Base-by-base conservation (phyloP, 1,284 basidiomycete species). In the Hemileia vastatrix region DNA sequence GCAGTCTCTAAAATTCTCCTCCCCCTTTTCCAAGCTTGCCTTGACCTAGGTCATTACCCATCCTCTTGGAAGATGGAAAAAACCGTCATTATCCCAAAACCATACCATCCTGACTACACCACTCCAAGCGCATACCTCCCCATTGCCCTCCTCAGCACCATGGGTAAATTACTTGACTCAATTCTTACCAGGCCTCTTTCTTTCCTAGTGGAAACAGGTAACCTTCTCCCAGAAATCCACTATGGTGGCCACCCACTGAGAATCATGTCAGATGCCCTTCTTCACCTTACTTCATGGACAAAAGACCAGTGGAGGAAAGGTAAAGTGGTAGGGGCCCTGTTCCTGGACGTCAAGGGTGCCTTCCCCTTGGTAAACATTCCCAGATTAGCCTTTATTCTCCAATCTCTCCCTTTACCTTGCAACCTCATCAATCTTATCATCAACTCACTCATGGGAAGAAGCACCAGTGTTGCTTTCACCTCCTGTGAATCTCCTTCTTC, bases 81-180 rank as follows among this genome's bases (percentile, higher is more conserved):
- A 5, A 50, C 33, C 1, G 32, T 49, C 4, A 58, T 58, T 48
- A 45, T 58, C 48, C 44, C 18, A 21, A 53, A 60, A 31, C 21
- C n/a, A 8, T 33, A 32, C 19, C 52, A 60, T 13, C 21, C 23
- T 0, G 57, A 60, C 21, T 60, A 60, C 48, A 32, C 55, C 3
- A 45, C 45, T 9, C 6, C 55, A 4, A 3, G 3, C 3, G 55
- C 44, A 1, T 57, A 57, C 44, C 43, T 19, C 8, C 55, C 55
- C 1, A 57, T 57, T 2, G 36, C 43, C 1, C 24, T 57, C 2
- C 44, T 57, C 9, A 57, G 44, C 55, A 24, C 33, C 21, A 19
- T 57, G 3, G 27, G 55, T 2, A 57, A 57, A 31, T 8, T 57
- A 32, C 19, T 57, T 1, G 56, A 57, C n/a, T n/a, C 47, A 1